phyloP scores from a whole-genome alignment of 2,329 filamentous ascomycete genomes.

The Trichophyton mentagrophytes region DNA sequence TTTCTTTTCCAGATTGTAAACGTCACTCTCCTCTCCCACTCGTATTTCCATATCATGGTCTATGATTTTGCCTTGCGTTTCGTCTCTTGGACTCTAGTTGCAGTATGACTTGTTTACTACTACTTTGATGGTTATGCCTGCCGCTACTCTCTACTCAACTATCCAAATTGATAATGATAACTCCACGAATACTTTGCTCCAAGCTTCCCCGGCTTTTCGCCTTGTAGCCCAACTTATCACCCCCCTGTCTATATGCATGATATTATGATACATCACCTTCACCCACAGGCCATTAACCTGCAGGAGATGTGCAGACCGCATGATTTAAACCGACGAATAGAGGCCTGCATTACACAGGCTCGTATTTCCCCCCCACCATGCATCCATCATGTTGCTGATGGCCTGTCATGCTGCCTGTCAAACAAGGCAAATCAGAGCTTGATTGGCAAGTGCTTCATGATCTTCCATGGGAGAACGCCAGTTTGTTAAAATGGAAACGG shows the following conservation, averaged over 20 bases:
- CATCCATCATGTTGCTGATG: neutral
- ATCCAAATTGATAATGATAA: neutral
- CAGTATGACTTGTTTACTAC: neutral
- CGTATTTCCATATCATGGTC: neutral
- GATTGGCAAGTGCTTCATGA: neutral
- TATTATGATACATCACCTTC: neutral
- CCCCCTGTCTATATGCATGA: neutral
- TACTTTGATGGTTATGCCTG: neutral
- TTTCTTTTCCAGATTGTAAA: neutral
- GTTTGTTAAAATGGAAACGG: too few relatives aligned
- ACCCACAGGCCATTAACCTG: neutral
- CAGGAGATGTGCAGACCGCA: neutral
- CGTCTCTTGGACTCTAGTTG: neutral
- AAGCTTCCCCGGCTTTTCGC: neutral
- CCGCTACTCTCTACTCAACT: neutral
- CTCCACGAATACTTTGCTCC: neutral
- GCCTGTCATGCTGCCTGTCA: neutral
- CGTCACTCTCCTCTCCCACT: neutral
- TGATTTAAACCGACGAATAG: neutral
- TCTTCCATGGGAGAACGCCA: too few relatives aligned
- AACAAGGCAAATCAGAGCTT: neutral
- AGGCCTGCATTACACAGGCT: neutral
- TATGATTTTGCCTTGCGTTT: neutral
- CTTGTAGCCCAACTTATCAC: neutral
- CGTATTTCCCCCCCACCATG: neutral